Conservation (phyloP, 2,329 filamentous ascomycete genomes). For the Ophiostoma novo-ulmi region DNA sequence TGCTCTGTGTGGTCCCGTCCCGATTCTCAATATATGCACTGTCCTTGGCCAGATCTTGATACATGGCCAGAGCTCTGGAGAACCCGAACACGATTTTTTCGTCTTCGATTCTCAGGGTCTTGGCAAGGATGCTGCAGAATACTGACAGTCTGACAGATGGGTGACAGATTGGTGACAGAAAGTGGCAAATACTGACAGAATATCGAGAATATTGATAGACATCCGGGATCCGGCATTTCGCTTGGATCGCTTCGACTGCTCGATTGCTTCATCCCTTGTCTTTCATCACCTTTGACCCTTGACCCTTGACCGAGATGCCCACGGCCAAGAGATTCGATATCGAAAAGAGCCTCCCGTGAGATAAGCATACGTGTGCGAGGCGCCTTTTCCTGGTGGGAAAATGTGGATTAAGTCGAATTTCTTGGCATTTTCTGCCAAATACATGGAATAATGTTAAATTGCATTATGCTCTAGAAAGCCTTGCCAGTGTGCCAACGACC, state of each 20-base stretch:
- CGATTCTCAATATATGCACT: not conserved
- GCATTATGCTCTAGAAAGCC: not conserved
- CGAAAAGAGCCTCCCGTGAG: not conserved
- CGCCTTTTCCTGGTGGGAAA: not conserved
- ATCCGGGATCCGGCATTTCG: not conserved
- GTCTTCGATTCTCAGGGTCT: not conserved
- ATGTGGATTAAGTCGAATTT: not conserved
- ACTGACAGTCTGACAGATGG: not conserved
- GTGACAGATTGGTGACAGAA: too few species aligned
- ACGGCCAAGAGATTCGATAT: not conserved
- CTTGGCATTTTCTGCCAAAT: not conserved
- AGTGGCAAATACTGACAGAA: not conserved
- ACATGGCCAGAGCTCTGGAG: not conserved
- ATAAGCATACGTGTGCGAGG: conserved; percentile 3
- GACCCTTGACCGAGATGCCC: not conserved
- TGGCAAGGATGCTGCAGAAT: not conserved
- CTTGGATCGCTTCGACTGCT: not conserved
- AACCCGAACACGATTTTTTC: not conserved
- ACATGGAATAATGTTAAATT: not conserved
- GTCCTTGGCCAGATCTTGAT: not conserved
- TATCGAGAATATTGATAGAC: not conserved
- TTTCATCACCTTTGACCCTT: not conserved
- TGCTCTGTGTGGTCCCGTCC: not conserved
- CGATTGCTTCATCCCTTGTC: not conserved
- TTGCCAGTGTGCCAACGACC: not conserved